Base-by-base conservation (phyloP, 2,329 filamentous ascomycete species). In the Dactylellina haptotyla region DNA sequence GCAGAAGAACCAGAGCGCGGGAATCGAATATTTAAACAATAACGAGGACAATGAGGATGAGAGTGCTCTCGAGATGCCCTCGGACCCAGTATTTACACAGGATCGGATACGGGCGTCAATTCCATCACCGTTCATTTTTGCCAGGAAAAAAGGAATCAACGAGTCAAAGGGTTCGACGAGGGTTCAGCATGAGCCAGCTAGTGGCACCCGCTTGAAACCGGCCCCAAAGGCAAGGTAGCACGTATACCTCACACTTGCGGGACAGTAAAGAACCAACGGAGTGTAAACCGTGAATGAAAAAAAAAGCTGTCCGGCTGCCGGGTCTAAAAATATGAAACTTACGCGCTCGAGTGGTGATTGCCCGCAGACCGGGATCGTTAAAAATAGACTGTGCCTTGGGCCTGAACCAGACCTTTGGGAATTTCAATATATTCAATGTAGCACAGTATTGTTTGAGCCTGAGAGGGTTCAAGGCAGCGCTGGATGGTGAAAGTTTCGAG, bases 281-380 rank as follows among this genome's bases (percentile, higher is more conserved):
- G 16, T 26, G 54, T 26, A 58, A 54, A 45, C 46, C 51, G 53
- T 18, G 37, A n/a, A 16, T n/a, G 37, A 4, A 41, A n/a, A 18
- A 51, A 28, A 59, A n/a, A n/a, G n/a, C n/a, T n/a, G n/a, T n/a
- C n/a, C n/a, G n/a, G 32, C 43, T 67, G 34, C 45, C 59, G 45
- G 45, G 51, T 66, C 14, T 45, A 5, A 16, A 20, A 16, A 30
- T 50, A 18, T 72, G 67, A 72, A 65, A 72, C 59, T 57, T 72
- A 72, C 67, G 67, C 67, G 67, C 67, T 72, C 62, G 57, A 72
- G 67, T 64, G 57, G 45, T 46, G 30, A 48, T 62, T 54, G 50
- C 39, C 26, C 14, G 14, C n/a, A 16, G 9, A 18, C 16, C 23
- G 9, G 46, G 18, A 30, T 18, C 26, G 26, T 64, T 72, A 72